These are phyloP conservation scores for Citrus sinensis DNA, from an alignment of 345 rosid species.

Conservation along the genomic window DNA sequence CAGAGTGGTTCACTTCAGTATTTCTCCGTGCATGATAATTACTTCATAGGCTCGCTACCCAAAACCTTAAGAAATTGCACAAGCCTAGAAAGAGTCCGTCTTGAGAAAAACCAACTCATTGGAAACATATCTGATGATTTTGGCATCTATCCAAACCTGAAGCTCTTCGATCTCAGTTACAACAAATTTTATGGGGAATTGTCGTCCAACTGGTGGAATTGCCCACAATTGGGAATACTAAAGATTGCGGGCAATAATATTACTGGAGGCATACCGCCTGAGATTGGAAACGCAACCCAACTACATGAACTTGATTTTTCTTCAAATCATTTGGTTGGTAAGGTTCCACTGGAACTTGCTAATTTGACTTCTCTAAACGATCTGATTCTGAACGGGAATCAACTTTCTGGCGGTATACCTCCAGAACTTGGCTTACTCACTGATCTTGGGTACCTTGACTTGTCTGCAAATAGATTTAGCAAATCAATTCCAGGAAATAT, in stretches of 20 bases:
- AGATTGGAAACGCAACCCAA: not conserved
- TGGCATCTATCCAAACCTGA: not conserved
- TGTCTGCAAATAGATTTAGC: constrained; percentile 16
- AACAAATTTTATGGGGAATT: not conserved
- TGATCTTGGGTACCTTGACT: constrained; percentile 5
- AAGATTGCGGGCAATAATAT: not conserved
- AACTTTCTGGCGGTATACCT: constrained; percentile 27
- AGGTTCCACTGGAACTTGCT: not conserved
- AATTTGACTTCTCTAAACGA: not conserved
- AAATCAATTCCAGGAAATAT: constrained; percentile 4
- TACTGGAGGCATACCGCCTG: constrained; percentile 2
- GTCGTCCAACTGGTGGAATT: not conserved
- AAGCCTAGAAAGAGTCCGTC: constrained; percentile 17
- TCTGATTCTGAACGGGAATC: constrained; percentile 4
- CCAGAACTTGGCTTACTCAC: constrained; percentile 12
- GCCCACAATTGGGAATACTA: not conserved
- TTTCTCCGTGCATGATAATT: not conserved
- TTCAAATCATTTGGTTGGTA: constrained; percentile 3
- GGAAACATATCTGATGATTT: not conserved
- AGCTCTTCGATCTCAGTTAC: not conserved
- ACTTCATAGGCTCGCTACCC: constrained; percentile 27
- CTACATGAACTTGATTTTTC: not conserved
- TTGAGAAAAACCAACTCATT: constrained; percentile 18
- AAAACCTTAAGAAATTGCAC: constrained; percentile 25
- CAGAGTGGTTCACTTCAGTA: not conserved